Evolutionary conservation across 352 stramenopile species (phyloP), one percentile per base, ranked within the genome.

Genomic region (Thalassiosira ordinaria): DNA sequence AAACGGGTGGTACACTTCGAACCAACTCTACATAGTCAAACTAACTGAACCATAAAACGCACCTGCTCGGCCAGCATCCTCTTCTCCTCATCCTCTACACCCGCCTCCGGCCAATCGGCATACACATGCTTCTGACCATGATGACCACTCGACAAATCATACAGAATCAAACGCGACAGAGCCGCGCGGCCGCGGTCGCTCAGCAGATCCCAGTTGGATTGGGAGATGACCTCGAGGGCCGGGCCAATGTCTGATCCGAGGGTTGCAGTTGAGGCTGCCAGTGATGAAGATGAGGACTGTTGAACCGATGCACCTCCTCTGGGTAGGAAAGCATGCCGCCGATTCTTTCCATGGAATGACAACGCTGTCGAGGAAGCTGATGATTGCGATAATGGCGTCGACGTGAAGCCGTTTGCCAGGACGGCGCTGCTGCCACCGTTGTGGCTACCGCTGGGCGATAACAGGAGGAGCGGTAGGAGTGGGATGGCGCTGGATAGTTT

Each of bases 61-160:
- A 92, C 87, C 80, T 93, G 88, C 61, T 92, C 89, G 2, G 74
- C 78, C 22, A 93, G 64, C 52, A 41, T 60, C 18, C 64, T 49
- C 57, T 93, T 93, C 31, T 67, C 87, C 18, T 89, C 80, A 76
- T 93, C 89, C 35, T 91, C 65, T 27, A 55, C 66, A 3, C 89
- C 89, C 3, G 49, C 49, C 26, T 71, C 74, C 8, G 89, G 89
- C 89, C 89, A 93, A 47, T 90, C 56, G 3, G 26, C 72, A 56
- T 93, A 93, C 7, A 93, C 83, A 74, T 93, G 89, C 22, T 16
- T 72, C 69, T 93, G 86, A 16, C 70, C 66, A 22, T 80, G 62
- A 71, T 87, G 37, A 37, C 72, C 67, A 29, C 37, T 74, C 9
- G 60, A 33, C 4, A 65, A 39, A 75, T 93, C 88, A 52, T 74